Percentiles rank a stretch among this genome's conserved stretches.
Conservation (phyloP, 1,284 basidiomycete genomes). For the Cutaneotrichosporon sp. region DNA sequence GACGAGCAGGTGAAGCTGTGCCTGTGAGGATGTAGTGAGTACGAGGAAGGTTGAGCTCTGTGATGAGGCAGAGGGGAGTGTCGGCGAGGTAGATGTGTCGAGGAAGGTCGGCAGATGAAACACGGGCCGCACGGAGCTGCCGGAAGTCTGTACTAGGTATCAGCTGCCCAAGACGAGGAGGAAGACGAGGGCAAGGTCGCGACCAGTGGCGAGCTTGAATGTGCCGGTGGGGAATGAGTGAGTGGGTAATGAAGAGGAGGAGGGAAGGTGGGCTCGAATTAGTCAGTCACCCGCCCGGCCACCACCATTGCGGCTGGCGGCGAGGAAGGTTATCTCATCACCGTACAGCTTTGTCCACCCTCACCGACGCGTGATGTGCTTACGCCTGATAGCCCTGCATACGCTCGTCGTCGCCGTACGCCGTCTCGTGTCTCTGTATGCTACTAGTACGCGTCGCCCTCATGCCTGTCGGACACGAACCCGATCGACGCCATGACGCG, state of each 20-base stretch:
- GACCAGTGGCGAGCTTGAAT: not conserved
- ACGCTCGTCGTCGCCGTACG: constrained; percentile 1
- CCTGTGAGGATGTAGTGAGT: too few species aligned
- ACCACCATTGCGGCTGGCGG: too few species aligned
- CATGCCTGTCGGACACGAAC: constrained; percentile 51
- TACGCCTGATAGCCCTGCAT: constrained; percentile 7
- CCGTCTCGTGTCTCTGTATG: not conserved
- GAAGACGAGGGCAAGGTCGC: not conserved
- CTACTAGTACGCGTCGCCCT: constrained; percentile 53
- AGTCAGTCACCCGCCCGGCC: not conserved
- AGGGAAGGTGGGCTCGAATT: too few species aligned
- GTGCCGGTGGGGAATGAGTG: not conserved
- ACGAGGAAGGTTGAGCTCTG: not conserved
- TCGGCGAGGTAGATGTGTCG: not conserved
- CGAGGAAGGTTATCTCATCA: not conserved
- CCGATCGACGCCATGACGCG: constrained; percentile 47
- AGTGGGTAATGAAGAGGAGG: not conserved
- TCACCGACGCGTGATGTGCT: not conserved
- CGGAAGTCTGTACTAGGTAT: too few species aligned
- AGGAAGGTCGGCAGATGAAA: not conserved
- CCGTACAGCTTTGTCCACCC: not conserved
- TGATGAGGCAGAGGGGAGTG: too few species aligned
- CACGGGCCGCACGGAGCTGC: too few species aligned
- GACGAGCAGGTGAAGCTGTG: too few species aligned
- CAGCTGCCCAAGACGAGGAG: not conserved